Evolutionary conservation across 2,329 filamentous ascomycete genomes (phyloP).

Genomic region (Cladosporium sp.): DNA sequence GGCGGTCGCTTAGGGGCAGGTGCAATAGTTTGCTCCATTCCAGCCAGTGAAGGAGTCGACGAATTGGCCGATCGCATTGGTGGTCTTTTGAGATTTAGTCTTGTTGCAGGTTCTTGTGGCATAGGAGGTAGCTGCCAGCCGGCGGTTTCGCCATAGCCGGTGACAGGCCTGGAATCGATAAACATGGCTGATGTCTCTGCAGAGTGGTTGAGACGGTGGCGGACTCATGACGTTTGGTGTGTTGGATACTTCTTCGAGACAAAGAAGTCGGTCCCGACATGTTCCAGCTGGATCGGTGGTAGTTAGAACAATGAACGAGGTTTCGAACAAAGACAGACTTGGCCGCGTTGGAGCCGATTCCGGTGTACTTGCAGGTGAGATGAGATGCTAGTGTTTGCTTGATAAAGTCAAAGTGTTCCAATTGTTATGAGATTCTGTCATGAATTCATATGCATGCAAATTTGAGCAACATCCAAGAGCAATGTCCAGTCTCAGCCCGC

Average conservation of each 20-base stretch:
- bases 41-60: constrained; percentile 1
- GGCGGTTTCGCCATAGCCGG: constrained; percentile 18
- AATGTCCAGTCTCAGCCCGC: background rate
- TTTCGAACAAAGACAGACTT: constrained; percentile 5
- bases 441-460: background rate
- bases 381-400: background rate
- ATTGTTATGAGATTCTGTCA: background rate
- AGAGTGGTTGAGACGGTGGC: background rate
- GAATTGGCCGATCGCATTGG: background rate
- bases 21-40: constrained; percentile 7
- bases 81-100: background rate
- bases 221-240: background rate
- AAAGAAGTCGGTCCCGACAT: constrained; percentile 4
- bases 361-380: background rate
- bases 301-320: background rate
- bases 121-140: constrained; percentile 18
- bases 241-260: background rate
- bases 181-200: constrained; percentile 18
- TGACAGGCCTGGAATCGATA: constrained; percentile 22
- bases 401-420: background rate
- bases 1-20: constrained; percentile 19
- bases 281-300: background rate
- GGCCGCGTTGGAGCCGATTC: background rate
- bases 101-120: background rate
- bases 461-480: background rate